A percentile compares a stretch with the other conserved stretches of the same genome.
Evolutionary conservation across 169 alveolate genomes (phyloP).

Genomic region (Plasmodium billcollinsi): DNA sequence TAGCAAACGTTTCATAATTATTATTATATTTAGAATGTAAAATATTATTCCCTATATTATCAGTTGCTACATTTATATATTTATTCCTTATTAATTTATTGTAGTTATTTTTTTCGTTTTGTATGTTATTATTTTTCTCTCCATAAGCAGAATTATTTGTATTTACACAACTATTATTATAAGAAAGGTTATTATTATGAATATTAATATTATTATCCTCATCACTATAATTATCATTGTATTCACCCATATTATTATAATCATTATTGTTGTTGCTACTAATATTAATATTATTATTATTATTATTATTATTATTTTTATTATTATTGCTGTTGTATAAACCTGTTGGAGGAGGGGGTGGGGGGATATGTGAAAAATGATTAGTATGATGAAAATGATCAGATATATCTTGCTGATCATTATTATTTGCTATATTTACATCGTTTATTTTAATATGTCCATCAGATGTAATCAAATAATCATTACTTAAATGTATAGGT

Average conservation of each 20-base stretch:
- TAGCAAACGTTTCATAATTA: too few species aligned
- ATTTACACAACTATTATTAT: too few species aligned
- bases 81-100: too few species aligned
- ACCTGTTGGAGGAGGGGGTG: conserved; percentile 28
- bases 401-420: not conserved
- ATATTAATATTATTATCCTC: not conserved
- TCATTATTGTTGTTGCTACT: not conserved
- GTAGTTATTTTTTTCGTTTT: too few species aligned
- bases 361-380: conserved; percentile 16
- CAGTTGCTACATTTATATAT: too few species aligned
- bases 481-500: not conserved
- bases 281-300: too few species aligned
- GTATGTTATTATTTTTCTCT: too few species aligned
- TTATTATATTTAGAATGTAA: too few species aligned
- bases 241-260: not conserved
- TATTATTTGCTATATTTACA: not conserved
- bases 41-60: too few species aligned
- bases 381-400: not conserved
- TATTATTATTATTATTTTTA: not conserved
- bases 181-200: too few species aligned
- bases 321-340: not conserved
- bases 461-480: conserved; percentile 2
- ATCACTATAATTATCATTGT: not conserved
- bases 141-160: too few species aligned
- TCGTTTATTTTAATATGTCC: not conserved